Conservation (phyloP, 2,329 filamentous ascomycete genomes). For the Huntiella savannae region DNA sequence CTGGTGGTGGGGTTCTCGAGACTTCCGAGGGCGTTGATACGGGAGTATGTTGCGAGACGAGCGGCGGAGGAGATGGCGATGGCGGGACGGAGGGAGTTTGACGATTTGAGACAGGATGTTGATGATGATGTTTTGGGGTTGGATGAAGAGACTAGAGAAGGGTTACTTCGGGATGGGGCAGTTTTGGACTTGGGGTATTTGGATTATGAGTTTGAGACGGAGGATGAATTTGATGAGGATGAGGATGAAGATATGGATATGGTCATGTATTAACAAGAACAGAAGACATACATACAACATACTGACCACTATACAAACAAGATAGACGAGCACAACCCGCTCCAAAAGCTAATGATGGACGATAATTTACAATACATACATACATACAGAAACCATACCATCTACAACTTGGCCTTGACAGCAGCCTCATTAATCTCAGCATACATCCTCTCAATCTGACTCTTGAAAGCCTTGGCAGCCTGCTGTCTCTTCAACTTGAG, state of each 20-base stretch:
- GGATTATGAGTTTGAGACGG: conserved; percentile 19
- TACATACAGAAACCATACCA: not conserved
- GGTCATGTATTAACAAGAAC: not conserved
- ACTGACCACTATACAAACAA: not conserved
- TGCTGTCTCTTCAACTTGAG: conserved; percentile 46
- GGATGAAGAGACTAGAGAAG: conserved; percentile 12
- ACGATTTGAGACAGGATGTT: not conserved
- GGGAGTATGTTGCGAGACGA: not conserved
- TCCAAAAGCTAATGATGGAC: not conserved
- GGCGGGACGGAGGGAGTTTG: not conserved
- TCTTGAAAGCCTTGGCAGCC: conserved; percentile 30
- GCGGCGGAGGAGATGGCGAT: not conserved
- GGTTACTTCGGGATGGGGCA: conserved; percentile 14
- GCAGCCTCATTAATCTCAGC: conserved; percentile 24
- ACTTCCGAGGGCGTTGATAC: not conserved
- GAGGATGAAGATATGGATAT: conserved; percentile 1
- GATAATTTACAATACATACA: too few relatives aligned
- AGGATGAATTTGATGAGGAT: conserved; percentile 18
- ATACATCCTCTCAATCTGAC: conserved; percentile 38
- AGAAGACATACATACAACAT: not conserved
- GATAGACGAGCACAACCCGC: not conserved
- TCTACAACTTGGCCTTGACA: conserved; percentile 7
- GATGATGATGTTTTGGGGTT: conserved; percentile 12
- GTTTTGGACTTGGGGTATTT: conserved; percentile 15
- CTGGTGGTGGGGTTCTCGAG: conserved; percentile 1